Evolutionary conservation across 177 flowering plant species (phyloP), one percentile per base, ranked within the genome.

Genomic region (Telopea speciosissima): DNA sequence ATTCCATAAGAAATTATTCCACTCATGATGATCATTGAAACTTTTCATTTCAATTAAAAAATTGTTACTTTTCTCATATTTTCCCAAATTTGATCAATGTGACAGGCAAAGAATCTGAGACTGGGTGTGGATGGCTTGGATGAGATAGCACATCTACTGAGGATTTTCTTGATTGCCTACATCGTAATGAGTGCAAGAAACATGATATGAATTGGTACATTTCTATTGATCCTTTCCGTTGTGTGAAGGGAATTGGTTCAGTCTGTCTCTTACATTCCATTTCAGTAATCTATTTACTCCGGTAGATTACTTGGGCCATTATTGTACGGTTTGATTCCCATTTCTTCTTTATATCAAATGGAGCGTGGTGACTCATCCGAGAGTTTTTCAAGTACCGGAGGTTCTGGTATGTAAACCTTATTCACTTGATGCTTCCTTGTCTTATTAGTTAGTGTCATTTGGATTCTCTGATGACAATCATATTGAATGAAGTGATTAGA

Each of bases 331-430:
- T 79, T 63, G 71, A 21, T 58, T 56, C 64, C 24, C 40, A 36
- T 70, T 88, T 85, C 90, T 62, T 85, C 81, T 31, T 77, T 82
- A n/a, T 84, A 81, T 77, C 81, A 82, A 66, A 78, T 88, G 86
- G 90, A 87, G 81, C 81, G 79, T 61, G 78, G 81, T 69, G 75
- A 68, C 82, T 89, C 93, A 22, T 66, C 81, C 19, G 83, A 68
- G 31, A 82, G 79, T 72, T 79, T 82, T 70, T 69, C 85, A 0
- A 84, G 84, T 71, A 75, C 84, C 74, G 82, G 78, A 74, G 81
- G 73, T 75, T 86, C 93, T n/a, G 93, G 91, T 86, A 80, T 65
- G 83, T 66, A 23, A 68, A 6, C 12, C 17, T 16, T 69, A 71
- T 54, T 58, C 56, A 67, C 3, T 62, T 49, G 3, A 36, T 36